Conservation (phyloP, 257 asterid species). For the Solanum pinnatisectum region DNA sequence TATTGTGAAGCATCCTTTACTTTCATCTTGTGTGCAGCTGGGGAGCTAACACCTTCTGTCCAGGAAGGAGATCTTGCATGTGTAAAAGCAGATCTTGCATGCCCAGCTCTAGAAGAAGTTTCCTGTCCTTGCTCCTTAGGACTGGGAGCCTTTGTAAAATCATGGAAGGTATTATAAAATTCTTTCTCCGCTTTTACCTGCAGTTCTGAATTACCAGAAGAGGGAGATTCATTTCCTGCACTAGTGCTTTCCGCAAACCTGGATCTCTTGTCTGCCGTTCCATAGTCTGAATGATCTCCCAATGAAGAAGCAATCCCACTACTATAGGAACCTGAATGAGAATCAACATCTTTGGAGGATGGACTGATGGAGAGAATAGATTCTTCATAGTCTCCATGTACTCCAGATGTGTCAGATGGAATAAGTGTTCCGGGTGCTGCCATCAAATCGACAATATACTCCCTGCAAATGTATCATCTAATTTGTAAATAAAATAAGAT, state of each 20-base stretch:
- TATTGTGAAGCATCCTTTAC: constrained; percentile 89
- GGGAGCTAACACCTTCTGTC: constrained; percentile 97
- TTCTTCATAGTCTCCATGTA: constrained; percentile 26
- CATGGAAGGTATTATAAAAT: constrained; percentile 11
- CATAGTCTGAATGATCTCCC: constrained; percentile 22
- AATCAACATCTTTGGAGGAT: constrained; percentile 15
- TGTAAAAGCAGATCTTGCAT: constrained; percentile 25
- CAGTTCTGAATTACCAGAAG: constrained; percentile 18
- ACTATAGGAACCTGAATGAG: constrained; percentile 36
- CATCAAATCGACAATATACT: constrained; percentile 92
- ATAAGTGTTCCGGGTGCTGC: constrained; percentile 96
- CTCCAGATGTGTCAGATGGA: constrained; percentile 74
- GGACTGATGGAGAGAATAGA: constrained; percentile 17
- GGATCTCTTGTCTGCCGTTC: constrained; percentile 19
- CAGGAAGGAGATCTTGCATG: constrained; percentile 95
- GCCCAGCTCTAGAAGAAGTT: constrained; percentile 33
- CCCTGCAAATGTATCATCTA: constrained; percentile 44
- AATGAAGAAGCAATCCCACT: constrained; percentile 24
- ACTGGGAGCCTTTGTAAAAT: constrained; percentile 20
- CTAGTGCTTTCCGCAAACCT: constrained; percentile 17
- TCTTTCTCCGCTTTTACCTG: constrained; percentile 20
- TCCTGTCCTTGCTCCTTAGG: constrained; percentile 29
- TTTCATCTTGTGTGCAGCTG: constrained; percentile 72
- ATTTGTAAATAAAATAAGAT: not conserved
- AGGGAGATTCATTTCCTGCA: constrained; percentile 17